A percentile compares a stretch with the other conserved stretches of the same genome.
phyloP scores from a whole-genome alignment of 139 green algal genomes.

The Chloropicon primus region DNA sequence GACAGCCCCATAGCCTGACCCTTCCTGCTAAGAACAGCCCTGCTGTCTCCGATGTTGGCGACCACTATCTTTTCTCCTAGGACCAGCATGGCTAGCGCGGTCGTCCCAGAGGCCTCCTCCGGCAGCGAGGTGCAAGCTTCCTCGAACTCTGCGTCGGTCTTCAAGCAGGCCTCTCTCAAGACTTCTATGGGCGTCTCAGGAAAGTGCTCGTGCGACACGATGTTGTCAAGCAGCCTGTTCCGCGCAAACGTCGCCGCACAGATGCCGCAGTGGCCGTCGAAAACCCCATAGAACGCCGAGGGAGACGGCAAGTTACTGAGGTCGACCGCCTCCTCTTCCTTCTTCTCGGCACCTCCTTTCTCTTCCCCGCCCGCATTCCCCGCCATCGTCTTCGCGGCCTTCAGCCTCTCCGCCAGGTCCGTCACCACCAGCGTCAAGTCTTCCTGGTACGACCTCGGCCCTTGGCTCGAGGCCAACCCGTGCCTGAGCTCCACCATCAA shows the following conservation, averaged over 20 bases:
- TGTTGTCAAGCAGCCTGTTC: background rate
- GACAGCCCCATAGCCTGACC: conserved; percentile 55
- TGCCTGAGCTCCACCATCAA: background rate
- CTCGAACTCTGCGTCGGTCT: background rate
- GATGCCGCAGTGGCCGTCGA: background rate
- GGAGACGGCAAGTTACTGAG: background rate
- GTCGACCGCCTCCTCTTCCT: background rate
- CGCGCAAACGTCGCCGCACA: background rate
- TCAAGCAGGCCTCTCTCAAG: background rate
- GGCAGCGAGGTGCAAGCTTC: background rate
- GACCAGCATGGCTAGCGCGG: background rate
- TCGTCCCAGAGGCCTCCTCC: background rate
- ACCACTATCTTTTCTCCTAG: conserved; percentile 15
- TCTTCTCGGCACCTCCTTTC: too few species aligned
- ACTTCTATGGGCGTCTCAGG: background rate
- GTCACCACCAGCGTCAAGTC: background rate
- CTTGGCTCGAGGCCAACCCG: background rate
- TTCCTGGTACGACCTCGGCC: background rate
- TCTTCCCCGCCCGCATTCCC: too few species aligned
- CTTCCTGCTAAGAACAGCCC: conserved; percentile 59
- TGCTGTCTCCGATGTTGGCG: conserved; percentile 83
- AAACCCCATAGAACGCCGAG: background rate
- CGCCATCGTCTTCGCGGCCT: too few species aligned
- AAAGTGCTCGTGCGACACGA: background rate
- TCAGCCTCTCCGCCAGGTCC: background rate